A percentile compares a stretch with the other conserved stretches of the same genome.
Conservation (phyloP, 768 basidiomycete species). For the Lyophyllum atratum region DNA sequence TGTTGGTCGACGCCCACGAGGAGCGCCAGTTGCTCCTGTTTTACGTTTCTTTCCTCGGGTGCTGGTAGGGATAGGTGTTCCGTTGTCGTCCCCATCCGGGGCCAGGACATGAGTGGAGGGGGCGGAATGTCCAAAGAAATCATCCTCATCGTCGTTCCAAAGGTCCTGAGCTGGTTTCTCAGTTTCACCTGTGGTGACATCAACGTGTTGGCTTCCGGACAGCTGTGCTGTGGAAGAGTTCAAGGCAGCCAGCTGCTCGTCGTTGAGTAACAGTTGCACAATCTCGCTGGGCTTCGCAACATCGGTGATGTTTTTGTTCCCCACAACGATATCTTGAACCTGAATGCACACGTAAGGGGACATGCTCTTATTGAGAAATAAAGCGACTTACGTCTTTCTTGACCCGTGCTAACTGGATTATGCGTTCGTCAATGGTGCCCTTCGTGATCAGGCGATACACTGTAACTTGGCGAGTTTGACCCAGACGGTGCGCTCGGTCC, state of each 20-base stretch:
- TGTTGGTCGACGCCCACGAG: slow-evolving; percentile 42
- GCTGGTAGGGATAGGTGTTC: slow-evolving; percentile 28
- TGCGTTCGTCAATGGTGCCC: slow-evolving; percentile 96
- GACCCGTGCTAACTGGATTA: slow-evolving; percentile 91
- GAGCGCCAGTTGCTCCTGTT: slow-evolving; percentile 31
- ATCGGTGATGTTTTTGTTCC: slow-evolving; percentile 93
- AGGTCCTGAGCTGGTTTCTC: slow-evolving; percentile 58
- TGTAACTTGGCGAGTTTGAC: slow-evolving; percentile 96
- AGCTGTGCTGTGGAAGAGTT: slow-evolving; percentile 47
- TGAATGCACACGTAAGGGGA: slow-evolving; percentile 28
- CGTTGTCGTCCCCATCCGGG: slow-evolving; percentile 37
- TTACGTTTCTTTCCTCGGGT: slow-evolving; percentile 47
- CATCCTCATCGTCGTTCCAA: slow-evolving; percentile 87
- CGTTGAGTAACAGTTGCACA: slow-evolving; percentile 90
- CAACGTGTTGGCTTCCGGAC: slow-evolving; percentile 28
- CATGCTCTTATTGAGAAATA: background rate
- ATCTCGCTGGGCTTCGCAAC: slow-evolving; percentile 96
- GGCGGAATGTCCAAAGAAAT: slow-evolving; percentile 73
- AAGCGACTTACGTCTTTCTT: slow-evolving; percentile 84
- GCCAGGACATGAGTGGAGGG: slow-evolving; percentile 19
- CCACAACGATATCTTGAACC: slow-evolving; percentile 99
- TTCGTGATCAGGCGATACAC: slow-evolving; percentile 93
- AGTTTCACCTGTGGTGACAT: slow-evolving; percentile 29
- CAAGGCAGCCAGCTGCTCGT: slow-evolving; percentile 84
- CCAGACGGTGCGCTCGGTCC: slow-evolving; percentile 96